Evolutionary conservation across 176 grass and related monocot species (phyloP), one percentile per base, ranked within the genome.

Genomic region (Aegilops tauschii): DNA sequence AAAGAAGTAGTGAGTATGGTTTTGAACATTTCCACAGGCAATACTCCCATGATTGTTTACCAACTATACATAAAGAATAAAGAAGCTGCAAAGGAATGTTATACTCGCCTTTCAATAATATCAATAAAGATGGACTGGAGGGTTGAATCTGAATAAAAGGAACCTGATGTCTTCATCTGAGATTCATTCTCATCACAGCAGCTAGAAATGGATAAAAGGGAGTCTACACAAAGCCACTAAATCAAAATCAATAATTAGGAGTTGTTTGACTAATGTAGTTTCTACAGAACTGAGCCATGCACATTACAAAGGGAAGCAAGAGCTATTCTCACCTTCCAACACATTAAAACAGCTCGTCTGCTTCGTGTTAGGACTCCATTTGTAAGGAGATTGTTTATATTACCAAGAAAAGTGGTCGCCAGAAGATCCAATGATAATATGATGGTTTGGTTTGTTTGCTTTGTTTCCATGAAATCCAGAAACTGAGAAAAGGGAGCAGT

Each of bases 191-290:
- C 37, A 14, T 68, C 78, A 67, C 45, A 52, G 69, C 87, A 92
- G 70, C 67, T 62, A 71, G 90, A 83, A 85, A 94, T 81, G 78
- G 88, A 91, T 63, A 98, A 76, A 65, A 98, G 72, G 40, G 96
- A 86, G 52, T 95, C 93, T 73, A 98, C 58, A 86, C 88, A 98
- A 91, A 94, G 61, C 96, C 96, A 98, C 96, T 98, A 80, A 86
- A 86, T 88, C 28, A 91, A 91, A 90, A 71, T 45, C 20, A 85
- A 84, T 14, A 81, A 87, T 93, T 80, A 91, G 70, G 34, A 68
- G 34, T 29, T 44, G 39, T 66, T 20, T 50, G 35, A 45, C 54
- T 76, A 73, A 76, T 45, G 13, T 77, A 31, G 2, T 84, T 34
- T 61, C 20, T 59, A 32, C 14, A 45, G 42, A 76, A 64, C 50